A percentile compares a stretch with the other conserved stretches of the same genome.
These are phyloP conservation scores for Pseudogymnoascus sp. DNA, from an alignment of 2,329 filamentous ascomycete genomes.

Conservation along the genomic window DNA sequence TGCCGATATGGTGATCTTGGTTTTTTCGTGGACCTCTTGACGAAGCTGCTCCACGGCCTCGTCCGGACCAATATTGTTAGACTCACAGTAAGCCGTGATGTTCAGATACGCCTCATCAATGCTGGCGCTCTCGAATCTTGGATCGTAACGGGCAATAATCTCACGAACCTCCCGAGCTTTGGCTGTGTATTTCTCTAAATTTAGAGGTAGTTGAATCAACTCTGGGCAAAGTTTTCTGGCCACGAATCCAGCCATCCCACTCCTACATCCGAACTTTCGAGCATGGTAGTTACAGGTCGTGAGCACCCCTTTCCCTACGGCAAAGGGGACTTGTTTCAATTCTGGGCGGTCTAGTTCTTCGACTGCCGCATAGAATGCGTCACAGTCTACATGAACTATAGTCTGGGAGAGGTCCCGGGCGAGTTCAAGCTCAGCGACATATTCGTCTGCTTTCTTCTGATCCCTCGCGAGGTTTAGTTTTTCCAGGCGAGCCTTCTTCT, in stretches of 20 bases:
- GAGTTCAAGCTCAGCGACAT: constrained; percentile 70
- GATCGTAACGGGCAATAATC: constrained; percentile 79
- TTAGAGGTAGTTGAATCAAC: constrained; percentile 71
- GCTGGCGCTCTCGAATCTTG: constrained; percentile 83
- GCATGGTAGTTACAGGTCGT: constrained; percentile 80
- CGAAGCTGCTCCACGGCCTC: constrained; percentile 73
- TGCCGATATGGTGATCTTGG: constrained; percentile 82
- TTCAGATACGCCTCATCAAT: constrained; percentile 97
- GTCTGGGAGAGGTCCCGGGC: constrained; percentile 73
- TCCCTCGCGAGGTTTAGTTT: constrained; percentile 66
- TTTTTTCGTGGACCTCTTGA: constrained; percentile 62
- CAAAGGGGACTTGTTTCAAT: constrained; percentile 78
- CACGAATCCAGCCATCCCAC: constrained; percentile 93
- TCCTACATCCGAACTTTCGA: constrained; percentile 80
- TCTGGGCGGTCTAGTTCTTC: constrained; percentile 80
- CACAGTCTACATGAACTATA: constrained; percentile 89
- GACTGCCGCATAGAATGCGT: constrained; percentile 94
- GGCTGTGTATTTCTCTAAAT: constrained; percentile 82
- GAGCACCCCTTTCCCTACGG: constrained; percentile 65
- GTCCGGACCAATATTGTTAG: constrained; percentile 59
- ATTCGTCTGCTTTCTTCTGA: constrained; percentile 67
- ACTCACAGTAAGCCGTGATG: constrained; percentile 74
- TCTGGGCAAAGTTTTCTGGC: constrained; percentile 89
- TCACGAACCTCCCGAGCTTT: constrained; percentile 84
- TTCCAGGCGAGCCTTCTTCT: constrained; percentile 67